Evolutionary conservation across 2,329 filamentous ascomycete genomes (phyloP), one percentile per base, ranked within the genome.

Genomic region (Fusarium xylarioides): DNA sequence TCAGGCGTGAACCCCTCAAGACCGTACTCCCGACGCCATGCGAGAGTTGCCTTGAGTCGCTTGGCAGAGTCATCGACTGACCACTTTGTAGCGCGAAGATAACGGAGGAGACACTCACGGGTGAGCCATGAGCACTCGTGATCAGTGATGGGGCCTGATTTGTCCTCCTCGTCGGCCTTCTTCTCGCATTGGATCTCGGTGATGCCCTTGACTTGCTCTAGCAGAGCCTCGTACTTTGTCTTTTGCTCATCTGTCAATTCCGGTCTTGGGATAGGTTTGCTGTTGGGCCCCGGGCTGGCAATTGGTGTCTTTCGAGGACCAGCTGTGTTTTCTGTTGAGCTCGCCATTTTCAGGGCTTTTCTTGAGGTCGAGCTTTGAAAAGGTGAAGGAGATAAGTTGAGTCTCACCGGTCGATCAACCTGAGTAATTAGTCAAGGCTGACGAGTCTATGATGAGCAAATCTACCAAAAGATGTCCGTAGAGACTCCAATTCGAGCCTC

Each of bases 1-100:
- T 98, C 95, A 15, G 92, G 87, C 0, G 94, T 95, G 79, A 95
- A 89, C 59, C 89, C 91, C 68, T 93, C 90, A 64, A 97, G 87
- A 53, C 94, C 95, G 79, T 97, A 99, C 79, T 97, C 95, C 63
- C 95, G 89, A 52, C 96, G 91, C 96, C 96, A 99, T 68, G 90
- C 88, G 64, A 98, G 84, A 1, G 95, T 98, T 49, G 89, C 89
- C 75, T 92, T 90, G 44, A 98, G 83, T n/a, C 96, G 92, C 80
- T 92, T 92, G 74, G 92, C 88, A 14, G 96, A 91, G 53, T 95
- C 91, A 47, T 90, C 84, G 55, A 92, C 87, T 74, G 91, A 87
- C 95, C 96, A 99, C 83, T 97, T 98, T 42, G 94, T 95, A 26
- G 96, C 96, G 67, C 95, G 92, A 35, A 99, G 91, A 81, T 97